phyloP scores from a whole-genome alignment of 1,284 basidiomycete species.

The Cryptococcus sp. region DNA sequence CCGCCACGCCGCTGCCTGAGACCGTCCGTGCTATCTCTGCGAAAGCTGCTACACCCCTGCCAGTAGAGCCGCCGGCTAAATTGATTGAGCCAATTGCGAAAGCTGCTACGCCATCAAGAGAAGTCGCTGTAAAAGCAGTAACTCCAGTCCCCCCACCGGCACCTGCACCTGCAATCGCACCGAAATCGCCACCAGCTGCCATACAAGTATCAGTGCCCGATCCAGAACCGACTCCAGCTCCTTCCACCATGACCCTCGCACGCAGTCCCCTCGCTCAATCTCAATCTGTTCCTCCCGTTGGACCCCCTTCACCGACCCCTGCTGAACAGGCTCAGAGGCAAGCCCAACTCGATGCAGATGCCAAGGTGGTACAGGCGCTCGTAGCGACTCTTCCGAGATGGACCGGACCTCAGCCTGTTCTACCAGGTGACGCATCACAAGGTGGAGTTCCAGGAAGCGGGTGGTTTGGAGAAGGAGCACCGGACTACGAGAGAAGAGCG shows the following conservation, averaged over 20 bases:
- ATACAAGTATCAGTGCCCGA: neutral
- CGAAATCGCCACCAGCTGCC: neutral
- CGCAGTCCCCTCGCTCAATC: neutral
- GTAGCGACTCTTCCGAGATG: constrained; percentile 44
- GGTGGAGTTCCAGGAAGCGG: constrained; percentile 48
- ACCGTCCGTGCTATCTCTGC: neutral
- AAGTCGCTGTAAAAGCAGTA: neutral
- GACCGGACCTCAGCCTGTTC: constrained; percentile 39
- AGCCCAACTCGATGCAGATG: constrained; percentile 23
- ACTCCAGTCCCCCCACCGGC: constrained; percentile 4
- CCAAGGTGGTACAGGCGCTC: constrained; percentile 33
- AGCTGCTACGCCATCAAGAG: no score
- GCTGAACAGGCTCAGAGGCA: constrained; percentile 8
- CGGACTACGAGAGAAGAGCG: constrained; percentile 29
- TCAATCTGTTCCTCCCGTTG: neutral
- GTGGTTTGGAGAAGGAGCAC: constrained; percentile 50
- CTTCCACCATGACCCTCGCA: neutral
- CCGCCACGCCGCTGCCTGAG: constrained; percentile 15
- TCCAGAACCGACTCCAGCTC: neutral
- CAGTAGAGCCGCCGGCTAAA: no score
- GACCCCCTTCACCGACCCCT: constrained; percentile 11
- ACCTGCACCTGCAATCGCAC: neutral
- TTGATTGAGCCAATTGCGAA: no score
- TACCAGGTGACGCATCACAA: constrained; percentile 31
- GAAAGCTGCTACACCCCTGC: constrained; percentile 38